Evolutionary conservation across 2,329 filamentous ascomycete species (phyloP).

Genomic region (Epichloe gansuensis): DNA sequence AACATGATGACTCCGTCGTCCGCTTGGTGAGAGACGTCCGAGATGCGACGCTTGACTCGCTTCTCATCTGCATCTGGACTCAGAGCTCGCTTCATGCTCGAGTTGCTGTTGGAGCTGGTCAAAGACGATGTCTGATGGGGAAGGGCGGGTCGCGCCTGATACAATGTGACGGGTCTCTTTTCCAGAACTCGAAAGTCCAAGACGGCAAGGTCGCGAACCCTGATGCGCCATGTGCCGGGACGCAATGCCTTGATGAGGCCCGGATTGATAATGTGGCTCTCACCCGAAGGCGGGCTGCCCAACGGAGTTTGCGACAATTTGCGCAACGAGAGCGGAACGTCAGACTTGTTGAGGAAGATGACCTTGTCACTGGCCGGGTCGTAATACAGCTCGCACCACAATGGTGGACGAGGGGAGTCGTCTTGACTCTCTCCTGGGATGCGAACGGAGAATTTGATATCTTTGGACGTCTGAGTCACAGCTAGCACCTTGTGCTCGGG

Average conservation of each 20-base stretch:
- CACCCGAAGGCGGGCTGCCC: slow-evolving; percentile 28
- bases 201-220: slow-evolving; percentile 34
- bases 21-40: slow-evolving; percentile 17
- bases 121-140: slow-evolving; percentile 18
- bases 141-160: slow-evolving; percentile 19
- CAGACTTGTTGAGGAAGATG: slow-evolving; percentile 43
- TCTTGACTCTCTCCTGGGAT: slow-evolving; percentile 37
- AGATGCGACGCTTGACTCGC: slow-evolving; percentile 32
- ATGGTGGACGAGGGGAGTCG: slow-evolving; percentile 30
- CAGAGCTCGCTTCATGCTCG: slow-evolving; percentile 40
- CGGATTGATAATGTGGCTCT: slow-evolving; percentile 32
- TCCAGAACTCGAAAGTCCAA: slow-evolving; percentile 47
- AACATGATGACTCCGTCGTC: slow-evolving; percentile 45
- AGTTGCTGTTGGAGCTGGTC: slow-evolving; percentile 23
- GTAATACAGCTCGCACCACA: slow-evolving; percentile 51
- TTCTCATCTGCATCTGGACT: slow-evolving; percentile 31
- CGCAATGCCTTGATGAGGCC: slow-evolving; percentile 32
- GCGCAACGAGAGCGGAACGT: slow-evolving; percentile 38
- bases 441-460: slow-evolving; percentile 48
- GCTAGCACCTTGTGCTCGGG: slow-evolving; percentile 45
- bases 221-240: slow-evolving; percentile 47
- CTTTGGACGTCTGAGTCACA: slow-evolving; percentile 46
- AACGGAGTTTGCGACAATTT: slow-evolving; percentile 29
- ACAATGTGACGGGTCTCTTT: slow-evolving; percentile 35
- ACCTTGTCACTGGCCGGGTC: slow-evolving; percentile 46